A percentile compares a stretch with the other conserved stretches of the same genome.
These are phyloP conservation scores for Monosporascus cannonballus DNA, from an alignment of 2,329 filamentous ascomycete genomes.

Conservation along the genomic window DNA sequence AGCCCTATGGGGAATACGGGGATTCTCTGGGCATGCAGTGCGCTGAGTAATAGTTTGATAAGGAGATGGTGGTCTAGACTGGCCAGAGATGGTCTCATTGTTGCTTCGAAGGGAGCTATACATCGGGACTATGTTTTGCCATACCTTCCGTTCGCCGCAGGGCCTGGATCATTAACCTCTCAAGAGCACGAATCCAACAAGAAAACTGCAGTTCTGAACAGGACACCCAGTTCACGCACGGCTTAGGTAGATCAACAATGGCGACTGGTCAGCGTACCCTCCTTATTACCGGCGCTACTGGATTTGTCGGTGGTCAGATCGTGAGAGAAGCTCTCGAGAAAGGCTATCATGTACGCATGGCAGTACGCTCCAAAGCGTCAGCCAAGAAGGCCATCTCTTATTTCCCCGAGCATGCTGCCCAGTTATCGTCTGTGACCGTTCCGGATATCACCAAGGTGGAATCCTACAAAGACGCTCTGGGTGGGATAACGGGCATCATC, in stretches of 20 bases:
- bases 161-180: too few relatives aligned
- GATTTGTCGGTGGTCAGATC: conserved; percentile 25
- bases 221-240: too few relatives aligned
- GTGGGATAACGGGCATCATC: conserved; percentile 31
- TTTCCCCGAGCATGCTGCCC: conserved; percentile 18
- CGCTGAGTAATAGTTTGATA: too few relatives aligned
- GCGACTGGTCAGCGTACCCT: conserved; percentile 15
- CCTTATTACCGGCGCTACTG: conserved; percentile 23
- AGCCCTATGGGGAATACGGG: too few relatives aligned
- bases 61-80: too few relatives aligned
- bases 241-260: conserved; percentile 6
- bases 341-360: conserved; percentile 19
- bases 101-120: too few relatives aligned
- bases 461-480: conserved; percentile 31
- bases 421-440: conserved; percentile 28
- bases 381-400: conserved; percentile 5
- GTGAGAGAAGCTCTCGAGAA: conserved; percentile 18
- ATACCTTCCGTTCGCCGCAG: too few relatives aligned
- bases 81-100: too few relatives aligned
- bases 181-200: too few relatives aligned
- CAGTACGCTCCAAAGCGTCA: conserved; percentile 17
- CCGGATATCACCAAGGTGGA: conserved; percentile 28
- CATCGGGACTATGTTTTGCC: too few relatives aligned
- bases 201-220: too few relatives aligned
- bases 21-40: too few relatives aligned